Percentiles rank a stretch among this genome's conserved stretches.
These are phyloP conservation scores for Sechiopsis laciniata DNA, from an alignment of 306 rosid species.

Conservation along the genomic window DNA sequence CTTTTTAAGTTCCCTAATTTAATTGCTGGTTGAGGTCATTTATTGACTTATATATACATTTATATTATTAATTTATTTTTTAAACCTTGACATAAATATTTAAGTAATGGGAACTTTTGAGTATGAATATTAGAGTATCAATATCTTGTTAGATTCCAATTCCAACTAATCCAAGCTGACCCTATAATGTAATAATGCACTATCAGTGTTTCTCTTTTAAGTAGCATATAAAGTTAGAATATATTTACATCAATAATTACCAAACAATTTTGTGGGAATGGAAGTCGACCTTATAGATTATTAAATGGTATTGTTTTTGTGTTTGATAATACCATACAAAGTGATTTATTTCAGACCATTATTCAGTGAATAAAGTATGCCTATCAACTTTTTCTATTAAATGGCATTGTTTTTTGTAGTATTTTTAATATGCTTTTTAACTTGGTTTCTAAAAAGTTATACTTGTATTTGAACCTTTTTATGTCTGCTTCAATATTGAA, in stretches of 20 bases:
- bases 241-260: not conserved
- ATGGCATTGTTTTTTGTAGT: too few species aligned
- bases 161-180: not conserved
- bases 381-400: too few species aligned
- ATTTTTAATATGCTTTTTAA: too few species aligned
- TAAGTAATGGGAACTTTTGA: not conserved
- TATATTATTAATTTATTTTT: too few species aligned
- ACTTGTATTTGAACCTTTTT: too few species aligned
- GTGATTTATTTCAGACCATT: not conserved
- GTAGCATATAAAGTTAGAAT: not conserved
- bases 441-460: too few species aligned
- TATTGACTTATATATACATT: not conserved
- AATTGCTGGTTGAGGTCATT: slow-evolving; percentile 6
- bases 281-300: not conserved
- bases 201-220: slow-evolving; percentile 2
- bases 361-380: too few species aligned
- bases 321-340: not conserved
- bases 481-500: too few species aligned
- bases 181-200: not conserved
- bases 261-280: not conserved
- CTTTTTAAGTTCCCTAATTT: not conserved
- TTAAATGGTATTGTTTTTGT: not conserved
- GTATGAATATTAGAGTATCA: not conserved
- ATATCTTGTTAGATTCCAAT: not conserved
- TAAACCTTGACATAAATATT: not conserved